Percentiles rank a stretch among this genome's conserved stretches.
phyloP scores from a whole-genome alignment of 2,329 filamentous ascomycete genomes.

The Fusarium equiseti region DNA sequence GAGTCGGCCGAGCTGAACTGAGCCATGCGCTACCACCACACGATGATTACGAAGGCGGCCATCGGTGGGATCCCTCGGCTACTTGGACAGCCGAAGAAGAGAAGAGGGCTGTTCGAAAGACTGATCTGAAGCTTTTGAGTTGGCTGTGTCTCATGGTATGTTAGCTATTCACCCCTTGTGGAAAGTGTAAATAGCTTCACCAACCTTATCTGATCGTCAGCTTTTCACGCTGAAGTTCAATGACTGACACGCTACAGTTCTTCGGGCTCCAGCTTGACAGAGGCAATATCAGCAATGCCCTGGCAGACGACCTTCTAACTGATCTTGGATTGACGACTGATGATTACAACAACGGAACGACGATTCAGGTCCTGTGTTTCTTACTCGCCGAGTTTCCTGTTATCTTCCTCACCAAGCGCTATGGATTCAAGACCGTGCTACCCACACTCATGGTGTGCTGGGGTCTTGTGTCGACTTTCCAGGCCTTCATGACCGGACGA shows the following conservation, averaged over 20 bases:
- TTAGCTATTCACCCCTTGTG: too few species aligned
- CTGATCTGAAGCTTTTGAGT: slow-evolving; percentile 56
- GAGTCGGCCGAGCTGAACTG: slow-evolving; percentile 56
- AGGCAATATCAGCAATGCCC: slow-evolving; percentile 71
- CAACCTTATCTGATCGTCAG: too few species aligned
- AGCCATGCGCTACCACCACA: slow-evolving; percentile 48
- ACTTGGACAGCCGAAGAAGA: slow-evolving; percentile 70
- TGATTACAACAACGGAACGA: slow-evolving; percentile 70
- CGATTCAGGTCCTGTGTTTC: slow-evolving; percentile 67
- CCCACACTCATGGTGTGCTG: slow-evolving; percentile 65
- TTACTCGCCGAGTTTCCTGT: slow-evolving; percentile 69
- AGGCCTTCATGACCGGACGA: slow-evolving; percentile 63
- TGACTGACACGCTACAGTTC: slow-evolving; percentile 55
- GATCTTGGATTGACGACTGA: slow-evolving; percentile 63
- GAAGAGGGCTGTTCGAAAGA: slow-evolving; percentile 66
- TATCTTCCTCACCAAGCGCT: slow-evolving; percentile 67
- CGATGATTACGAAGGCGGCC: slow-evolving; percentile 55
- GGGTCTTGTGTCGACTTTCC: slow-evolving; percentile 60
- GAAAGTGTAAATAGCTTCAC: too few species aligned
- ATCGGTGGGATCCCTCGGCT: slow-evolving; percentile 56
- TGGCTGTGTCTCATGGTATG: slow-evolving; percentile 59
- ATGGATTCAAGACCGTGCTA: slow-evolving; percentile 68
- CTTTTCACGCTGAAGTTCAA: background rate
- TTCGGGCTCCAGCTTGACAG: slow-evolving; percentile 74
- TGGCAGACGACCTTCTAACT: slow-evolving; percentile 71